Evolutionary conservation across 1,284 basidiomycete genomes (phyloP).

Genomic region (Erythrobasidium hasegawianum): DNA sequence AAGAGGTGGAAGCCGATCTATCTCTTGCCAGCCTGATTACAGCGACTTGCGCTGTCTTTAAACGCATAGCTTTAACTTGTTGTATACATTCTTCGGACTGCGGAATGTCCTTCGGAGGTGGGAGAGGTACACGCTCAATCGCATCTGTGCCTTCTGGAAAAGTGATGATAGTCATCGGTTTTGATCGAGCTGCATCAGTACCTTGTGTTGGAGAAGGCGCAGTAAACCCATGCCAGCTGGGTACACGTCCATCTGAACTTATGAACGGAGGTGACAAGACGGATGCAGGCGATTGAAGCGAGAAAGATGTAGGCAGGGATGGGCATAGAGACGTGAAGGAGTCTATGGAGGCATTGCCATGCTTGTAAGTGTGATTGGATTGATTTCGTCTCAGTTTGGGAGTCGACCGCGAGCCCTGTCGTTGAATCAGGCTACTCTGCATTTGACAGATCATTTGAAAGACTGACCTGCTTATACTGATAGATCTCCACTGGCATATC

Average conservation of each 20-base stretch:
- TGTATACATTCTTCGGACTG: background rate
- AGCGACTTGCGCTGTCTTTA: background rate
- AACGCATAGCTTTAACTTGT: background rate
- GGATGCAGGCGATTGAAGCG: background rate
- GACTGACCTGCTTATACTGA: conserved; percentile 8
- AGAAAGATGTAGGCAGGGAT: background rate
- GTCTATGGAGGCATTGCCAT: conserved; percentile 15
- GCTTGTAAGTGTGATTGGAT: background rate
- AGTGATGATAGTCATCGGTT: background rate
- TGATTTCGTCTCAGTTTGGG: conserved; percentile 24
- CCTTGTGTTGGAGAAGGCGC: background rate
- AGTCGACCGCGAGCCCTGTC: conserved; percentile 21
- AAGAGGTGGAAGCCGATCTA: background rate
- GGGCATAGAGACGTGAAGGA: conserved; percentile 22
- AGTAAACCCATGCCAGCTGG: background rate
- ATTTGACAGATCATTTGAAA: background rate
- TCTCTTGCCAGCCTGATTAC: too few species aligned
- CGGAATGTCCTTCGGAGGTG: background rate
- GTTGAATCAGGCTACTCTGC: background rate
- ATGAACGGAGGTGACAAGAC: background rate
- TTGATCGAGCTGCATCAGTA: too few species aligned
- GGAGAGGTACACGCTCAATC: background rate
- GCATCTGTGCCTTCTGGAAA: background rate
- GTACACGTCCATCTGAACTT: background rate
- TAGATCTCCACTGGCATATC: conserved; percentile 16